Conservation (phyloP, 345 rosid species). For the Lepidium didymum region DNA sequence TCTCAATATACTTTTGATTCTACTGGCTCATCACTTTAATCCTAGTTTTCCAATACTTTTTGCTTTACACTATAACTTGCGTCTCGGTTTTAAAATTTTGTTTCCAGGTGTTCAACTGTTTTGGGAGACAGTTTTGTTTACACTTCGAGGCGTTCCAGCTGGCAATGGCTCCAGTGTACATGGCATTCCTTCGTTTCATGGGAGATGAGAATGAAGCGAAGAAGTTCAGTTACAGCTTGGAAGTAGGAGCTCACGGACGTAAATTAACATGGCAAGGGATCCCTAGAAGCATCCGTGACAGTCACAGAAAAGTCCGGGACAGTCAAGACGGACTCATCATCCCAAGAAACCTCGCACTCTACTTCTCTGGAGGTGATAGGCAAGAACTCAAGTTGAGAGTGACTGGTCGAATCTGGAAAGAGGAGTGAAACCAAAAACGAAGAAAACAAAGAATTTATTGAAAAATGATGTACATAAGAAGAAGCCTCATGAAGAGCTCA, state of each 20-base stretch:
- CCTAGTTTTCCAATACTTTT: not conserved
- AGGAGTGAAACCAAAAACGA: slow-evolving; percentile 38
- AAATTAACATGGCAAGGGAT: slow-evolving; percentile 82
- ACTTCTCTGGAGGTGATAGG: slow-evolving; percentile 84
- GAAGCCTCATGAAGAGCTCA: slow-evolving; percentile 9
- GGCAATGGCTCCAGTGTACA: slow-evolving; percentile 83
- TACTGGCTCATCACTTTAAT: not conserved
- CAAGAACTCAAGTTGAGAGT: slow-evolving; percentile 84
- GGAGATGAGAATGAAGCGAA: slow-evolving; percentile 89
- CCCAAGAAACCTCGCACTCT: slow-evolving; percentile 75
- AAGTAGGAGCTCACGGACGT: slow-evolving; percentile 81
- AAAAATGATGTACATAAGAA: slow-evolving; percentile 25
- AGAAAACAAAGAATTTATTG: not conserved
- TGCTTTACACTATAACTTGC: not conserved
- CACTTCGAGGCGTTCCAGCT: slow-evolving; percentile 95
- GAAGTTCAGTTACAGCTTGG: slow-evolving; percentile 81
- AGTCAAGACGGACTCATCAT: slow-evolving; percentile 86
- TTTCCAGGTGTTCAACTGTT: slow-evolving; percentile 77
- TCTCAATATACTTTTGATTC: not conserved
- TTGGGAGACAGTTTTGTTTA: slow-evolving; percentile 84
- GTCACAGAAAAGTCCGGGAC: slow-evolving; percentile 86
- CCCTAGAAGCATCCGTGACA: slow-evolving; percentile 87
- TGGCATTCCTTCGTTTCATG: slow-evolving; percentile 94
- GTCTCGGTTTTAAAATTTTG: not conserved
- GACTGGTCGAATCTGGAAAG: slow-evolving; percentile 92